Evolutionary conservation across 441 rosid species (phyloP).

Genomic region (Cnidoscolus chayamansa): DNA sequence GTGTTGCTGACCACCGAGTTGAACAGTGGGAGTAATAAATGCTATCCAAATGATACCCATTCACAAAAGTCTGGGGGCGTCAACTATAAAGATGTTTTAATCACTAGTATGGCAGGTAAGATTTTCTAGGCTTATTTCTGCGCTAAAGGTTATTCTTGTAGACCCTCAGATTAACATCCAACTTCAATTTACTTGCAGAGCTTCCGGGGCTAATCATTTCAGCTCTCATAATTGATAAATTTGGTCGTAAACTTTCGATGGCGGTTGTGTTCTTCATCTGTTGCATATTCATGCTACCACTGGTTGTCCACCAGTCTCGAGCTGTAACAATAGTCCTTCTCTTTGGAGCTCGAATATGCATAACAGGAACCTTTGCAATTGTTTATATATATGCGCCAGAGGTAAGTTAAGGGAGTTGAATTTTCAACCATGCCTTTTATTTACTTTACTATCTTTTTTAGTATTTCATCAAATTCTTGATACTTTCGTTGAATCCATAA

Average conservation of each 20-base stretch:
- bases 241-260: conserved; percentile 83
- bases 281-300: conserved; percentile 64
- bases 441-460: not conserved
- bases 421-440: not conserved
- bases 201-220: conserved; percentile 73
- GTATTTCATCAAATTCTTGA: conserved; percentile 3
- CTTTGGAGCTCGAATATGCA: conserved; percentile 79
- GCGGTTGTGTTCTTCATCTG: conserved; percentile 62
- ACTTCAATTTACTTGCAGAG: conserved; percentile 42
- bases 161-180: conserved; percentile 10
- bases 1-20: conserved; percentile 90
- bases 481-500: not conserved
- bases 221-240: conserved; percentile 65
- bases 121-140: not conserved
- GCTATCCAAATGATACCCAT: conserved; percentile 30
- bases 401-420: conserved; percentile 36
- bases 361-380: conserved; percentile 71
- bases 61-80: conserved; percentile 40
- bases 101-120: conserved; percentile 80
- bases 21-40: conserved; percentile 48
- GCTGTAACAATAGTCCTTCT: conserved; percentile 62
- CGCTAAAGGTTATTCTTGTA: not conserved
- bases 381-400: conserved; percentile 85
- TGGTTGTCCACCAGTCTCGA: conserved; percentile 55
- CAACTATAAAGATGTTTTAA: conserved; percentile 68